phyloP scores from a whole-genome alignment of 345 rosid species.

The Bruguiera sexangula region DNA sequence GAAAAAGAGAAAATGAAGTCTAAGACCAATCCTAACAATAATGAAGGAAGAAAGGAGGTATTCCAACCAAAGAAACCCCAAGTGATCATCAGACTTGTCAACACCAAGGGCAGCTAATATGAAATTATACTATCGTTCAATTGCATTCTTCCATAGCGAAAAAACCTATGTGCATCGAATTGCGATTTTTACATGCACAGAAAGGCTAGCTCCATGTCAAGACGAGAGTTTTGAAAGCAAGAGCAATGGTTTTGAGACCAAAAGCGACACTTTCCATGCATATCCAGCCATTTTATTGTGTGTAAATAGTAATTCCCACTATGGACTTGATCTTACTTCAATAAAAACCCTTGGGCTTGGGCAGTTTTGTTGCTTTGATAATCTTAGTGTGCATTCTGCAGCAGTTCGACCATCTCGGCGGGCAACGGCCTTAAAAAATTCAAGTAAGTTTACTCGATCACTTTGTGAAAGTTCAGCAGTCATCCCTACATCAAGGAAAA shows the following conservation, averaged over 20 bases:
- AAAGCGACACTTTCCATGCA: too few species aligned
- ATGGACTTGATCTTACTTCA: conserved; percentile 36
- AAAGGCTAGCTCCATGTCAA: too few species aligned
- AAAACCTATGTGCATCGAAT: too few species aligned
- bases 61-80: not conserved
- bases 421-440: conserved; percentile 92
- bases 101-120: not conserved
- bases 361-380: conserved; percentile 85
- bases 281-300: too few species aligned
- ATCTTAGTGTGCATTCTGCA: conserved; percentile 72
- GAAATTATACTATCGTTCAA: not conserved
- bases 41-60: not conserved
- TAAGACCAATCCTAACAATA: not conserved
- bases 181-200: too few species aligned
- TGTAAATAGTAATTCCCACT: too few species aligned
- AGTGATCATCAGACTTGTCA: not conserved
- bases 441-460: conserved; percentile 74
- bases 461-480: conserved; percentile 91
- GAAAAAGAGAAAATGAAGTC: not conserved
- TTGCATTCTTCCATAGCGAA: too few species aligned
- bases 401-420: conserved; percentile 87
- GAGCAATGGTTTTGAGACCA: too few species aligned
- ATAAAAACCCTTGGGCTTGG: conserved; percentile 82
- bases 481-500: conserved; percentile 99
- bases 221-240: too few species aligned